Conservation (phyloP, 1,284 basidiomycete species). For the Cutaneotrichosporon sp. region DNA sequence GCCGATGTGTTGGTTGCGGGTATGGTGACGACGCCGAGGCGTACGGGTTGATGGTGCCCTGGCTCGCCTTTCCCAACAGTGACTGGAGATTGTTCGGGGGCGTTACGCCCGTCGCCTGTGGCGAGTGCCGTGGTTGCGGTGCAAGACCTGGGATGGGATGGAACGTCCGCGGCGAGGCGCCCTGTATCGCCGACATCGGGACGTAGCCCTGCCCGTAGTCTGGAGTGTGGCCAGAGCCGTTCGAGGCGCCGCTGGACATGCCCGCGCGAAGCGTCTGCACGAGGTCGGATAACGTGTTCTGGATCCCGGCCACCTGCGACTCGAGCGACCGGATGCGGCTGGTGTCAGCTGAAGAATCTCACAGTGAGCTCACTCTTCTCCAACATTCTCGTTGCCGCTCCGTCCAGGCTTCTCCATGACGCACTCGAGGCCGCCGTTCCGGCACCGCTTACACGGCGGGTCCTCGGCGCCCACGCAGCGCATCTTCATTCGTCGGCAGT, state of each 20-base stretch:
- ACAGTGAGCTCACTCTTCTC: slow-evolving; percentile 66
- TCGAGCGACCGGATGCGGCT: slow-evolving; percentile 88
- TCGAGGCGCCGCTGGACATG: slow-evolving; percentile 29
- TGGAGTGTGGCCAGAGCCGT: slow-evolving; percentile 32
- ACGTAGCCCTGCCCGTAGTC: slow-evolving; percentile 13
- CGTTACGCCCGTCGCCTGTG: neutral
- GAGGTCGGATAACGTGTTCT: slow-evolving; percentile 74
- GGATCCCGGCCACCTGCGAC: slow-evolving; percentile 76
- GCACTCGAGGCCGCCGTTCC: slow-evolving; percentile 81
- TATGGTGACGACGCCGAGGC: slow-evolving; percentile 5
- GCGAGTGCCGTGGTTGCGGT: slow-evolving; percentile 9
- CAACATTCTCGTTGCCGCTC: slow-evolving; percentile 58
- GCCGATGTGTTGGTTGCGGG: neutral
- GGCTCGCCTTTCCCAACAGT: slow-evolving; percentile 1
- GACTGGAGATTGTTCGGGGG: slow-evolving; percentile 14
- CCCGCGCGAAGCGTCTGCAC: slow-evolving; percentile 57
- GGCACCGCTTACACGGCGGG: slow-evolving; percentile 87
- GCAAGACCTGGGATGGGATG: slow-evolving; percentile 14
- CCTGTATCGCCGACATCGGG: neutral
- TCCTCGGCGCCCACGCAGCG: slow-evolving; percentile 71
- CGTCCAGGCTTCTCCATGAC: slow-evolving; percentile 89
- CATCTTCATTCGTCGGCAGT: slow-evolving; percentile 62
- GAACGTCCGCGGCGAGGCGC: slow-evolving; percentile 2
- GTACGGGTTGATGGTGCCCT: slow-evolving; percentile 19
- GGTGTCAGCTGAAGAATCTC: slow-evolving; percentile 6